These are phyloP conservation scores for Protomyces lactucae-debilis DNA, from an alignment of 1,139 yeast species.

Conservation along the genomic window DNA sequence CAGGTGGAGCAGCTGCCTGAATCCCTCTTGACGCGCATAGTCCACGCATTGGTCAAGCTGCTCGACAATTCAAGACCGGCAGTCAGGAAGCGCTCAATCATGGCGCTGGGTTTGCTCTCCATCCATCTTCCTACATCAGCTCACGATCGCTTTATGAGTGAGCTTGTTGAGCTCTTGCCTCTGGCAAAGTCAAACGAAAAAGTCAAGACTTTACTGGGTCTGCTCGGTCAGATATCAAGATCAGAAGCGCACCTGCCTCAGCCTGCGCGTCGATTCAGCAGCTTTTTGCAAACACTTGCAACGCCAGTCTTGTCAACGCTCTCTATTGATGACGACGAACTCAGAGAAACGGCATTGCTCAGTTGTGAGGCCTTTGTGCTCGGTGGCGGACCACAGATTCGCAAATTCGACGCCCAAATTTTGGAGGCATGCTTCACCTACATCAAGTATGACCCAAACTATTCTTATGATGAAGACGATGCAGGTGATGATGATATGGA, in stretches of 20 bases:
- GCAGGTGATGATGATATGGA: slow-evolving; percentile 38
- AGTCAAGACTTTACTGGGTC: slow-evolving; percentile 34
- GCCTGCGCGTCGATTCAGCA: slow-evolving; percentile 36
- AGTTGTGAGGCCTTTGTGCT: slow-evolving; percentile 38
- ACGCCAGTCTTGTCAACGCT: slow-evolving; percentile 34
- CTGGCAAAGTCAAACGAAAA: slow-evolving; percentile 30
- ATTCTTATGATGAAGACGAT: slow-evolving; percentile 40
- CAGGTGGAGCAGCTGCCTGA: slow-evolving; percentile 40
- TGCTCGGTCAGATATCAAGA: slow-evolving; percentile 34
- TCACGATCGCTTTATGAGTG: slow-evolving; percentile 36
- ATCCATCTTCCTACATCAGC: slow-evolving; percentile 39
- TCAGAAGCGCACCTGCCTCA: slow-evolving; percentile 34
- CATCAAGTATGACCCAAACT: slow-evolving; percentile 57
- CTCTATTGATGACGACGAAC: slow-evolving; percentile 35
- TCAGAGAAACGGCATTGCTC: slow-evolving; percentile 38
- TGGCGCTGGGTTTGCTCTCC: slow-evolving; percentile 52
- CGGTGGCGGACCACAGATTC: slow-evolving; percentile 35
- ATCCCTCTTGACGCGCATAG: slow-evolving; percentile 37
- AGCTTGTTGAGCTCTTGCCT: slow-evolving; percentile 33
- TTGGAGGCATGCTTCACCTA: slow-evolving; percentile 44
- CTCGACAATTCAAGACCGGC: slow-evolving; percentile 35
- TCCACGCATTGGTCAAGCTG: slow-evolving; percentile 36
- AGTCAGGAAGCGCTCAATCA: slow-evolving; percentile 45
- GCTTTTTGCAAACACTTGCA: slow-evolving; percentile 33
- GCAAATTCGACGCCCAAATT: slow-evolving; percentile 38